A percentile compares a stretch with the other conserved stretches of the same genome.
Conservation (phyloP, 441 rosid genomes). For the Jatropha podagrica region DNA sequence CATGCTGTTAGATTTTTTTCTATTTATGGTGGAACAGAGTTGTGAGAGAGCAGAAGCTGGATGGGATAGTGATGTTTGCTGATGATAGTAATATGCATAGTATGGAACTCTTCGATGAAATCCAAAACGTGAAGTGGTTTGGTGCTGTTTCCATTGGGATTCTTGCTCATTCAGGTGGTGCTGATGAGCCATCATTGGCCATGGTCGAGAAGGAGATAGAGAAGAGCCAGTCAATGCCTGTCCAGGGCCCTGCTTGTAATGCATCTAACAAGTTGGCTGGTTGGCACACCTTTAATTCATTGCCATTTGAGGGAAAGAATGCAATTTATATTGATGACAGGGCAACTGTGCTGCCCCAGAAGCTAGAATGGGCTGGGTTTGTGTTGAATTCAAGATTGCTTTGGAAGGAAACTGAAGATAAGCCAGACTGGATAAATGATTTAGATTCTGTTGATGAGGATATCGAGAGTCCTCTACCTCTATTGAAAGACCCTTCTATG, state of each 20-base stretch:
- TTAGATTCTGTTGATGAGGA: constrained; percentile 49
- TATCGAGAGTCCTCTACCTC: constrained; percentile 71
- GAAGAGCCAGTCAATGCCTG: constrained; percentile 51
- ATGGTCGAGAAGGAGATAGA: constrained; percentile 35
- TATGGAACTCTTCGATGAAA: constrained; percentile 93
- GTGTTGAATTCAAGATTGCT: constrained; percentile 87
- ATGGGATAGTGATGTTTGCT: constrained; percentile 87
- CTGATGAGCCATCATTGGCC: constrained; percentile 39
- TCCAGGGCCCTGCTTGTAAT: constrained; percentile 98
- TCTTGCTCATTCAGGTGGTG: constrained; percentile 56
- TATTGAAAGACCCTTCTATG: constrained; percentile 63
- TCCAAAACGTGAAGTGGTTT: constrained; percentile 90
- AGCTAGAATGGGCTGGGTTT: constrained; percentile 96
- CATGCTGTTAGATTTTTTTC: constrained; percentile 19
- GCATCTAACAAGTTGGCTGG: constrained; percentile 63
- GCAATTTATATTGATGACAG: constrained; percentile 80
- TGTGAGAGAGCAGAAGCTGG: constrained; percentile 78
- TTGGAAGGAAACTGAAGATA: constrained; percentile 73
- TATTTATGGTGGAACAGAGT: constrained; percentile 48
- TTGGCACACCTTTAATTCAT: constrained; percentile 82
- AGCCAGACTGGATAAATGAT: constrained; percentile 83
- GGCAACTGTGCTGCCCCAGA: constrained; percentile 79
- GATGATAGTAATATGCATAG: constrained; percentile 98
- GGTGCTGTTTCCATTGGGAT: constrained; percentile 93
- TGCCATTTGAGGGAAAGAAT: constrained; percentile 59